phyloP scores from a whole-genome alignment of 2,329 filamentous ascomycete genomes.

The Alternaria consortialis region DNA sequence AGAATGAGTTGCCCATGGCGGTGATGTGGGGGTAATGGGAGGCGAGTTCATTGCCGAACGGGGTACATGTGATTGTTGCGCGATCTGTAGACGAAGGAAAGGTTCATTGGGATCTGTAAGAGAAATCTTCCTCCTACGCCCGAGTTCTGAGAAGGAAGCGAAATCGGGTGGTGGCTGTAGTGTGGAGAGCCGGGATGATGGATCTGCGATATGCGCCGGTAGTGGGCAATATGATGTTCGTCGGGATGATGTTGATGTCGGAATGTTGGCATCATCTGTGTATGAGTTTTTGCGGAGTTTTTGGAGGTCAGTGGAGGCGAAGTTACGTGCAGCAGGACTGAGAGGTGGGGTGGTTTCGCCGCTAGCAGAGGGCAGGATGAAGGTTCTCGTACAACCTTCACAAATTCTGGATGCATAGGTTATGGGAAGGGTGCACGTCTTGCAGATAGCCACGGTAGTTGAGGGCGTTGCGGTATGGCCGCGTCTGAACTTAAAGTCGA shows the following conservation, averaged over 20 bases:
- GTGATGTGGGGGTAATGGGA: conserved; percentile 33
- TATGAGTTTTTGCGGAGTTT: conserved; percentile 31
- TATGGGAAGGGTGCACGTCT: conserved; percentile 41
- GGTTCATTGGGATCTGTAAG: conserved; percentile 44
- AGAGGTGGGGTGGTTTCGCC: conserved; percentile 42
- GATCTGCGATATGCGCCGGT: conserved; percentile 34
- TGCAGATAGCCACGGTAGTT: conserved; percentile 41
- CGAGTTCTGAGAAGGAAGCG: conserved; percentile 17
- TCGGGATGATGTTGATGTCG: conserved; percentile 29
- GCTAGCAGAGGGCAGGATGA: conserved; percentile 27
- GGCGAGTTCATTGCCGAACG: conserved; percentile 21
- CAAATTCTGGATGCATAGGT: conserved; percentile 41
- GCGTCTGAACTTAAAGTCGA: conserved; percentile 39
- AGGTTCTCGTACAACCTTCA: conserved; percentile 42
- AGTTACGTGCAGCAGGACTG: conserved; percentile 35
- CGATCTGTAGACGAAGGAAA: conserved; percentile 39
- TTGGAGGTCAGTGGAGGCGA: conserved; percentile 32
- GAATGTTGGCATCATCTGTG: conserved; percentile 19
- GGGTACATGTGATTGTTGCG: conserved; percentile 25
- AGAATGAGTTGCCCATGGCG: conserved; percentile 35
- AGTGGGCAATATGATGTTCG: conserved; percentile 28
- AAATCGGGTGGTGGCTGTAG: conserved; percentile 33
- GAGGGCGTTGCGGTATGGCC: conserved; percentile 17
- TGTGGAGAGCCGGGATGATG: conserved; percentile 44
- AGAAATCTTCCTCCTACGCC: conserved; percentile 38